phyloP scores from a whole-genome alignment of 169 alveolate species.

The Amoebophrya sp. region DNA sequence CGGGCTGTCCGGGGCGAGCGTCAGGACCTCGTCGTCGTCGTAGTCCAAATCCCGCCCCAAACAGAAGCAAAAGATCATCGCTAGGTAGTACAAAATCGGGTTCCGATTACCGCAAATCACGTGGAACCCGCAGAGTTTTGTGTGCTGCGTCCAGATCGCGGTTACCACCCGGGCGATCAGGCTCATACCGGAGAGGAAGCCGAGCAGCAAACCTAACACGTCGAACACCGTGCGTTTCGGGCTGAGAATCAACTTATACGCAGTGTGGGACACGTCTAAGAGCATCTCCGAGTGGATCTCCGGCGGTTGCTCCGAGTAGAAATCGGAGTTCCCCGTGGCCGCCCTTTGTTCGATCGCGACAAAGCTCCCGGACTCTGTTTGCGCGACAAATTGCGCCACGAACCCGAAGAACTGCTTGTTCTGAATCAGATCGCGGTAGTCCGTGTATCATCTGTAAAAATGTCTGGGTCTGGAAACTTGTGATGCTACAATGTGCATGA shows the following conservation, averaged over 20 bases:
- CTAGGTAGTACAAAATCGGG: background rate
- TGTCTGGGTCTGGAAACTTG: too few relatives aligned
- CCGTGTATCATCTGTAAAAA: too few relatives aligned
- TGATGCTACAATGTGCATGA: too few relatives aligned
- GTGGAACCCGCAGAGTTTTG: background rate
- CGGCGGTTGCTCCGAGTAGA: background rate
- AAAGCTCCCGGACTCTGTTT: background rate
- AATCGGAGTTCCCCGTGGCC: background rate
- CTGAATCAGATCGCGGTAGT: background rate
- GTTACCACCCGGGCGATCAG: background rate
- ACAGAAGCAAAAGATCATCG: background rate
- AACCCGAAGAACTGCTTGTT: background rate
- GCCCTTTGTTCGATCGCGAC: too few relatives aligned
- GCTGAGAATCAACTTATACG: background rate
- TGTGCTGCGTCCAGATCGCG: background rate
- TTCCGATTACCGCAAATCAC: background rate
- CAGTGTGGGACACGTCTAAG: background rate
- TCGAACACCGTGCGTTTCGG: background rate
- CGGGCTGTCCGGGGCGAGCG: conserved; percentile 8
- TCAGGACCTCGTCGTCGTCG: conserved; percentile 13
- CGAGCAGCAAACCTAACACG: background rate
- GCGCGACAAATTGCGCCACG: background rate
- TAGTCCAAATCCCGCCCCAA: background rate
- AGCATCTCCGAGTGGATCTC: background rate
- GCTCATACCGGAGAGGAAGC: background rate